Percentiles rank a stretch among this genome's conserved stretches.
Conservation (phyloP, 176 grass and related monocot genomes). For the Phyllostachys edulis region DNA sequence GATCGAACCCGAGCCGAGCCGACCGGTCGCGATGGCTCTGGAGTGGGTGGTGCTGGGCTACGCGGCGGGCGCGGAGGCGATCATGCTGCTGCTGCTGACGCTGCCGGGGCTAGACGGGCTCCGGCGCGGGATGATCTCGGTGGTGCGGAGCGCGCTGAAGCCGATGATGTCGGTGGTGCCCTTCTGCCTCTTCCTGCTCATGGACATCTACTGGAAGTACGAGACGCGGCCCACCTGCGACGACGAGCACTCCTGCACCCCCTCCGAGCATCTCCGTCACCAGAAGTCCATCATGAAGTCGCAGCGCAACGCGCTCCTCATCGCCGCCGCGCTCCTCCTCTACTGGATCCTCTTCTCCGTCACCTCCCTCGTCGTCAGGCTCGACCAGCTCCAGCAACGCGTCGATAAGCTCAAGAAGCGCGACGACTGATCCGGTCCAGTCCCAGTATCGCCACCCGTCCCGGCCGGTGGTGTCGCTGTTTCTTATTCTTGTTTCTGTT, state of each 20-base stretch:
- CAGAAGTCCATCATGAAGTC: constrained; percentile 98
- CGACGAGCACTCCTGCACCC: constrained; percentile 80
- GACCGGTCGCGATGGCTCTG: constrained; percentile 56
- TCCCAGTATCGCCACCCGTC: not conserved
- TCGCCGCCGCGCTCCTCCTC: constrained; percentile 79
- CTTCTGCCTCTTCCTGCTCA: constrained; percentile 87
- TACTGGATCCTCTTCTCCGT: constrained; percentile 94
- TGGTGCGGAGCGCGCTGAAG: constrained; percentile 76
- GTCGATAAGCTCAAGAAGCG: constrained; percentile 84
- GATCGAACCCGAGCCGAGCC: not conserved
- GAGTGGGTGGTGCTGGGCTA: constrained; percentile 97
- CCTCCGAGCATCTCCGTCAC: constrained; percentile 85
- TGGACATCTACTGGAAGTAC: constrained; percentile 99
- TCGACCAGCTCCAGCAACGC: constrained; percentile 73
- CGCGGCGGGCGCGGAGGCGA: constrained; percentile 86
- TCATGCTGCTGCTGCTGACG: constrained; percentile 96
- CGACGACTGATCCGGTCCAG: constrained; percentile 43
- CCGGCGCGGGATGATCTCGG: constrained; percentile 70
- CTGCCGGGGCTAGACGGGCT: constrained; percentile 74
- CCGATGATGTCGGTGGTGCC: constrained; percentile 88
- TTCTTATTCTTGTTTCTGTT: not conserved
- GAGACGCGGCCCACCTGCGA: constrained; percentile 76
- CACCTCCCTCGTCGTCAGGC: constrained; percentile 66
- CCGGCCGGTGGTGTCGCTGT: not conserved
- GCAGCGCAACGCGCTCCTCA: constrained; percentile 92